Evolutionary conservation across 805 yeast genomes (phyloP).

Genomic region (Sugiyamaella valdiviana): DNA sequence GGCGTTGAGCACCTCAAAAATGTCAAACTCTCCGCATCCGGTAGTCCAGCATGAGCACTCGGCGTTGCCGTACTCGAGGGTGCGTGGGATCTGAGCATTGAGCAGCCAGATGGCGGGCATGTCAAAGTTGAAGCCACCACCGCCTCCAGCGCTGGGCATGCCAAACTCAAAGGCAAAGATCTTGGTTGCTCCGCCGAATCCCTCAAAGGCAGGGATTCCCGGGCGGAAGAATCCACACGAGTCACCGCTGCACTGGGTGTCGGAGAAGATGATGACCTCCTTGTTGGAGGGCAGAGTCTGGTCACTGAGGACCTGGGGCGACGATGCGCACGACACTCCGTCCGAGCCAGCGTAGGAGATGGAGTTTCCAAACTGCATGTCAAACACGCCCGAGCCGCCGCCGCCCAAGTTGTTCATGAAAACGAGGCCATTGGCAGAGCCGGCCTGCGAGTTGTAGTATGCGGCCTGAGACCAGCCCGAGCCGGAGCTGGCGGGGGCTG

Average conservation of each 20-base stretch:
- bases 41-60: slow-evolving; percentile 93
- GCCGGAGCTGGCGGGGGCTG: slow-evolving; percentile 33
- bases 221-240: slow-evolving; percentile 81
- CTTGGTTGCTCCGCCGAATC: slow-evolving; percentile 79
- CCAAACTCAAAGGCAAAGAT: slow-evolving; percentile 87
- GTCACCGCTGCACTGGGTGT: slow-evolving; percentile 35
- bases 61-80: slow-evolving; percentile 81
- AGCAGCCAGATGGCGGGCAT: slow-evolving; percentile 98
- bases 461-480: slow-evolving; percentile 62
- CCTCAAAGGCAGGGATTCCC: slow-evolving; percentile 89
- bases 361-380: slow-evolving; percentile 83
- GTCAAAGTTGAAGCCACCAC: slow-evolving; percentile 53
- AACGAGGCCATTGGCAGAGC: slow-evolving; percentile 61
- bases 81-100: slow-evolving; percentile 94
- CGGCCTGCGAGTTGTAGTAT: slow-evolving; percentile 60
- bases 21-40: slow-evolving; percentile 97
- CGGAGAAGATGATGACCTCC: slow-evolving; percentile 79
- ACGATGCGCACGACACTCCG: slow-evolving; percentile 65
- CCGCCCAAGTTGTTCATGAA: slow-evolving; percentile 91
- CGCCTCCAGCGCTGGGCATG: slow-evolving; percentile 68
- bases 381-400: slow-evolving; percentile 84
- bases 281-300: slow-evolving; percentile 62
- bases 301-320: slow-evolving; percentile 62
- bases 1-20: slow-evolving; percentile 76
- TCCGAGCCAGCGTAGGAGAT: slow-evolving; percentile 76